phyloP scores from a whole-genome alignment of 345 rosid species.

The Corchorus olitorius region DNA sequence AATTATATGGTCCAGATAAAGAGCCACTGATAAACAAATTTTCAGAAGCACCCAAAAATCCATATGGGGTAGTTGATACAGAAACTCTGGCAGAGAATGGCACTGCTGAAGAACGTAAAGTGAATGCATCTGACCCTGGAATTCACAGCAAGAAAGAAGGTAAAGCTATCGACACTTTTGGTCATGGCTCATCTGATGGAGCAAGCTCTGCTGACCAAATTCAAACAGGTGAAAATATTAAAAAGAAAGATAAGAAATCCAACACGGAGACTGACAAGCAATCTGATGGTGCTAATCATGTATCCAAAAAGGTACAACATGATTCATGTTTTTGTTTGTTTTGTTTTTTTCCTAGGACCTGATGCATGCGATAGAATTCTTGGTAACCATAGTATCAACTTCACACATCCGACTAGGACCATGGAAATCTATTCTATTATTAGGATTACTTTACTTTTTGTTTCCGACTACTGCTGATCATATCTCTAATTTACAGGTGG shows the following conservation, averaged over 20 bases:
- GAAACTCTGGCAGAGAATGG: conserved; percentile 36
- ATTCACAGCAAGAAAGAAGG: conserved; percentile 29
- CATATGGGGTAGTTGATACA: conserved; percentile 22
- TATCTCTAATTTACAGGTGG: conserved; percentile 54
- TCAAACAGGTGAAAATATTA: conserved; percentile 38
- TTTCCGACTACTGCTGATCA: conserved; percentile 15
- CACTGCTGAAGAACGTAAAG: conserved; percentile 27
- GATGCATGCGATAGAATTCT: conserved; percentile 2
- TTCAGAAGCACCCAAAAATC: conserved; percentile 35
- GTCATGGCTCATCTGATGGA: conserved; percentile 34
- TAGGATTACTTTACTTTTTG: conserved; percentile 10
- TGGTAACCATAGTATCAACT: neutral
- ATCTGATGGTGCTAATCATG: conserved; percentile 37
- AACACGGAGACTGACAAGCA: conserved; percentile 37
- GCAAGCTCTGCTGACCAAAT: conserved; percentile 34
- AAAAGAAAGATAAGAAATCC: conserved; percentile 40
- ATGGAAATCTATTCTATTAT: neutral
- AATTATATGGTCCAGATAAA: conserved; percentile 82
- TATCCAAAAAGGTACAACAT: conserved; percentile 64
- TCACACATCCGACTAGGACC: neutral
- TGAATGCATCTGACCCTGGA: conserved; percentile 36
- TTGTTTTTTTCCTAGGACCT: neutral
- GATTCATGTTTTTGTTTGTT: neutral
- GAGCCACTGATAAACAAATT: conserved; percentile 59
- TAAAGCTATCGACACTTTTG: conserved; percentile 23